These are phyloP conservation scores for Lodderomyces theae DNA, from an alignment of 1,139 yeast genomes.

Conservation along the genomic window DNA sequence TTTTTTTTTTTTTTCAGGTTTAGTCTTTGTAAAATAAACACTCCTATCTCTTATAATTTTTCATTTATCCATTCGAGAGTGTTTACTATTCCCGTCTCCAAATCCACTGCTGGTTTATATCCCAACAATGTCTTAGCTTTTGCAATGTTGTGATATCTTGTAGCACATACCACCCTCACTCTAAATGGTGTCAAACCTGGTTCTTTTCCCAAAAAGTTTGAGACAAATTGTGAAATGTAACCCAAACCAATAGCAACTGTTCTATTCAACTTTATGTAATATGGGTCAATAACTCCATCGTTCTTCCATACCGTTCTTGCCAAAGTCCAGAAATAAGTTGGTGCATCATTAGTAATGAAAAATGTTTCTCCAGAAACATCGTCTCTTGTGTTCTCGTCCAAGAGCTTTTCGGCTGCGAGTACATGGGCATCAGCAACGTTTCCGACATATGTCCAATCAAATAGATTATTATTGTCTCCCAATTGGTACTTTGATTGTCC, in stretches of 20 bases:
- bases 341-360: constrained; percentile 90
- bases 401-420: constrained; percentile 76
- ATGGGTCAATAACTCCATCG: constrained; percentile 77
- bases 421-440: constrained; percentile 97
- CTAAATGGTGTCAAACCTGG: constrained; percentile 97
- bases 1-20: background rate
- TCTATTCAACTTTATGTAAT: constrained; percentile 66
- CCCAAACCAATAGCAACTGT: constrained; percentile 79
- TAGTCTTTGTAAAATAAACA: too few relatives aligned
- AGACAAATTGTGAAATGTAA: constrained; percentile 69
- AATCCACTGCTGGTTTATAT: constrained; percentile 74
- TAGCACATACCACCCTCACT: constrained; percentile 91
- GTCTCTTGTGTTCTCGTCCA: constrained; percentile 39
- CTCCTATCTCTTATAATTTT: constrained; percentile 19
- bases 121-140: constrained; percentile 80
- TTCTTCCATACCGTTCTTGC: constrained; percentile 98
- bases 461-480: constrained; percentile 89
- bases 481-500: constrained; percentile 92
- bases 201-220: constrained; percentile 71
- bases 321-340: constrained; percentile 95
- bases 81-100: constrained; percentile 77
- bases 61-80: constrained; percentile 92
- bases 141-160: constrained; percentile 85
- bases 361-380: constrained; percentile 80
- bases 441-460: constrained; percentile 99